phyloP scores from a whole-genome alignment of 1,284 basidiomycete genomes.

The Neolentinus lepideus region DNA sequence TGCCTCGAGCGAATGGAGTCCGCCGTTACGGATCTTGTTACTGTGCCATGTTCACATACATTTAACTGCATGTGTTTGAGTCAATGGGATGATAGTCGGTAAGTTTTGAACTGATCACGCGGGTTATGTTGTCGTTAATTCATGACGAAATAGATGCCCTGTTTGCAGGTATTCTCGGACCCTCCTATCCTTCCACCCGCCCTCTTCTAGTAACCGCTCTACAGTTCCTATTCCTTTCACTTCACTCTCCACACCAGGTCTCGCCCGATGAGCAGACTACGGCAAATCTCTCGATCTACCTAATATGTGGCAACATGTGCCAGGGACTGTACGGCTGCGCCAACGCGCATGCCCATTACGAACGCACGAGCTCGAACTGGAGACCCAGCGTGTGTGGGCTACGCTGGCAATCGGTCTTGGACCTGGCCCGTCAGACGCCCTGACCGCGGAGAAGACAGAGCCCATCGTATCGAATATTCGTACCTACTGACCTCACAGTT shows the following conservation, averaged over 20 bases:
- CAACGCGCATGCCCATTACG: slow-evolving; percentile 87
- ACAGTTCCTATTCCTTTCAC: slow-evolving; percentile 48
- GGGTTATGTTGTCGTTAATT: background rate
- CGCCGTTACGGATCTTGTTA: slow-evolving; percentile 86
- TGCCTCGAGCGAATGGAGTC: slow-evolving; percentile 96
- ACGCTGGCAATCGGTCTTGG: slow-evolving; percentile 76
- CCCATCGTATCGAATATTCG: slow-evolving; percentile 94
- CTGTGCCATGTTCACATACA: slow-evolving; percentile 89
- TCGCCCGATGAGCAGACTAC: slow-evolving; percentile 70
- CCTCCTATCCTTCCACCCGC: slow-evolving; percentile 66
- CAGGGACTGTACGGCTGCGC: slow-evolving; percentile 90
- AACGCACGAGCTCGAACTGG: slow-evolving; percentile 83
- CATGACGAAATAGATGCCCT: slow-evolving; percentile 62
- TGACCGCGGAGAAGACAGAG: slow-evolving; percentile 86
- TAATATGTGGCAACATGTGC: slow-evolving; percentile 92
- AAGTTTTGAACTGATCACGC: slow-evolving; percentile 16
- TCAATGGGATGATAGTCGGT: slow-evolving; percentile 93
- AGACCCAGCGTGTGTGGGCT: slow-evolving; percentile 98
- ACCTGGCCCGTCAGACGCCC: slow-evolving; percentile 65
- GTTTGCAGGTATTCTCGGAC: slow-evolving; percentile 95
- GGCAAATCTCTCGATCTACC: slow-evolving; percentile 91
- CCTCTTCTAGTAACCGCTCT: slow-evolving; percentile 40
- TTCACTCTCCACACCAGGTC: slow-evolving; percentile 28
- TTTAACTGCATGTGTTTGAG: slow-evolving; percentile 92
- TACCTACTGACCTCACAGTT: slow-evolving; percentile 90